phyloP scores from a whole-genome alignment of 2,329 filamentous ascomycete genomes.

The Diaporthe sp. region DNA sequence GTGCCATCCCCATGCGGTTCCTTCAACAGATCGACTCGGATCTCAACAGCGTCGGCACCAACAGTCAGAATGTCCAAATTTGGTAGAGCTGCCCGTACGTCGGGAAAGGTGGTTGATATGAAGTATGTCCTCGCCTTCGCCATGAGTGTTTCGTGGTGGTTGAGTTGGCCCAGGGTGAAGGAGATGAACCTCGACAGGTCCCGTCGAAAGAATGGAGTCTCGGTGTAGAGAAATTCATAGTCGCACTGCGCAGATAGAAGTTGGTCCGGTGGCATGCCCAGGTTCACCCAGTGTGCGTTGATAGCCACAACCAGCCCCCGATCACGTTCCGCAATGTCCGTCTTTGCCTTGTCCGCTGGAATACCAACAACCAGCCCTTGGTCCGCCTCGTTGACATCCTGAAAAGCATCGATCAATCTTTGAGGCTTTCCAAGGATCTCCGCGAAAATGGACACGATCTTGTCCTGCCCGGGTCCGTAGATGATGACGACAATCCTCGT shows the following conservation, averaged over 20 bases:
- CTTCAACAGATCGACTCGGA: slow-evolving; percentile 85
- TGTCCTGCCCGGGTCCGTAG: slow-evolving; percentile 79
- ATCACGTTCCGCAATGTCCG: slow-evolving; percentile 71
- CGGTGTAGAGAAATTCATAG: slow-evolving; percentile 89
- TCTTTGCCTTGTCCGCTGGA: slow-evolving; percentile 67
- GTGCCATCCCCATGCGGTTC: slow-evolving; percentile 76
- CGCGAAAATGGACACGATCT: slow-evolving; percentile 81
- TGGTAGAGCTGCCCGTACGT: slow-evolving; percentile 84
- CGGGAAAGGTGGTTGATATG: slow-evolving; percentile 90
- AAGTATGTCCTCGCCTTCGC: slow-evolving; percentile 85
- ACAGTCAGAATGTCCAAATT: slow-evolving; percentile 91
- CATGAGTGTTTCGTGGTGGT: slow-evolving; percentile 82
- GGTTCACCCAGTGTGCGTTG: slow-evolving; percentile 82
- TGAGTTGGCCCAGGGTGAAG: slow-evolving; percentile 83
- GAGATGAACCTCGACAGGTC: slow-evolving; percentile 85
- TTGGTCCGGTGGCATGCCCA: slow-evolving; percentile 77
- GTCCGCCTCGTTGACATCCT: slow-evolving; percentile 67
- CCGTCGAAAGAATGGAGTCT: slow-evolving; percentile 78
- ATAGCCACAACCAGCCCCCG: slow-evolving; percentile 75
- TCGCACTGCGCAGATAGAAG: slow-evolving; percentile 78
- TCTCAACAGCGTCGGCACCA: slow-evolving; percentile 87
- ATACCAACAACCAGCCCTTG: slow-evolving; percentile 79
- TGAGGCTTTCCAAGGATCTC: slow-evolving; percentile 84
- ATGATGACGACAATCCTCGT: slow-evolving; percentile 75
- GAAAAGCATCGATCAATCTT: slow-evolving; percentile 69